Evolutionary conservation across 768 basidiomycete genomes (phyloP).

Genomic region (Sarcodon aspratus): DNA sequence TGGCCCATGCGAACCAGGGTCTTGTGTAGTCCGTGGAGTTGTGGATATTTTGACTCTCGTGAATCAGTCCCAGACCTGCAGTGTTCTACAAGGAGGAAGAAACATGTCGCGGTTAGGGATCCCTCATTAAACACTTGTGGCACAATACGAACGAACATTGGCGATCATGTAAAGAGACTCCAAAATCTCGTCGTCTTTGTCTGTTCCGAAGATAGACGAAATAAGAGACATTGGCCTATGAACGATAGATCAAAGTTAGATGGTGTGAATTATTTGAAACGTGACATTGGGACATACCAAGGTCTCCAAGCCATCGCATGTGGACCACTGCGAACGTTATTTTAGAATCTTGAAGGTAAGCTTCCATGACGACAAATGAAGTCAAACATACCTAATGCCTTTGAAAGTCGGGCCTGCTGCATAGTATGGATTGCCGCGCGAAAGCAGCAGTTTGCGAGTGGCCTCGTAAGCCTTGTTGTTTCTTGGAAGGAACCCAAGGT

Average conservation of each 20-base stretch:
- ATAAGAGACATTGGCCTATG: conserved; percentile 73
- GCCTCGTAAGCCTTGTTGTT: conserved; percentile 44
- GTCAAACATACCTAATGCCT: conserved; percentile 48
- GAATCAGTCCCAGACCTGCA: conserved; percentile 62
- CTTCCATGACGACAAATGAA: neutral
- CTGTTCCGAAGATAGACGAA: conserved; percentile 61
- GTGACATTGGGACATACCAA: conserved; percentile 30
- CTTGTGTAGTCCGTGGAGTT: conserved; percentile 46
- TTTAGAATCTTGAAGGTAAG: neutral
- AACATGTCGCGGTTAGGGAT: neutral
- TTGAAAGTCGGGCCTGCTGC: conserved; percentile 50
- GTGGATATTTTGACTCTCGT: conserved; percentile 64
- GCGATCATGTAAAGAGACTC: conserved; percentile 50
- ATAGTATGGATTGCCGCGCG: conserved; percentile 59
- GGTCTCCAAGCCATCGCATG: conserved; percentile 66
- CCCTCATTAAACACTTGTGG: neutral
- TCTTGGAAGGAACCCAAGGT: conserved; percentile 65
- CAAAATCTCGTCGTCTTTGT: conserved; percentile 60
- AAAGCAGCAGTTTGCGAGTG: conserved; percentile 54
- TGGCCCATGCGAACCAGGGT: conserved; percentile 78
- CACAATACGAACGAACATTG: conserved; percentile 37
- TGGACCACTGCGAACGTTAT: conserved; percentile 41
- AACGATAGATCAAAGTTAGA: neutral
- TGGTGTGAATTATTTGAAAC: neutral
- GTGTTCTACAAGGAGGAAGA: conserved; percentile 41